Evolutionary conservation across 306 rosid genomes (phyloP).

Genomic region (Fragaria ananassa): DNA sequence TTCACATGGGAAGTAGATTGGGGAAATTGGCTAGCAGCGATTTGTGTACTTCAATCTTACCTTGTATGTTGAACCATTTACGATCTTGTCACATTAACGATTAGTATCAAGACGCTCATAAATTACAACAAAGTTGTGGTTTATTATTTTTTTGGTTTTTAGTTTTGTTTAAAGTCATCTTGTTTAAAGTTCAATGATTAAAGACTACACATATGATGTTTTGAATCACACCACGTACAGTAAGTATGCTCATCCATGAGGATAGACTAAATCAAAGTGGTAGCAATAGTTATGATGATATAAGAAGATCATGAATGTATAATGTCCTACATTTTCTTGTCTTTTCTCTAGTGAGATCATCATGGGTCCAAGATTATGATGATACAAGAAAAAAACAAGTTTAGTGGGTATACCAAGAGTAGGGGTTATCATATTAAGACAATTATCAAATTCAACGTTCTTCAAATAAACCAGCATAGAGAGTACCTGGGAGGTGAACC

Average conservation of each 20-base stretch:
- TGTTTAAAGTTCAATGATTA: neutral
- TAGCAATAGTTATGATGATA: neutral
- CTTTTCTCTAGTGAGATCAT: neutral
- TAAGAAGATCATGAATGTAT: neutral
- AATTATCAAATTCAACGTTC: neutral
- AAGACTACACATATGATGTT: neutral
- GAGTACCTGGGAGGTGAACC: no score
- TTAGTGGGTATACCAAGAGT: constrained; percentile 2
- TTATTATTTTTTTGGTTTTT: no score
- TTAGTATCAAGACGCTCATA: no score
- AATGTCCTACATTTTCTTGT: constrained; percentile 2
- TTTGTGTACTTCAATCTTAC: neutral
- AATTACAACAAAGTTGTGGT: no score
- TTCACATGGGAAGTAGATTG: neutral
- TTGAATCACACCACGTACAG: neutral
- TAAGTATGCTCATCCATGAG: neutral
- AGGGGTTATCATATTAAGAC: neutral
- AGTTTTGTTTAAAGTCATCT: neutral
- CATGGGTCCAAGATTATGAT: neutral
- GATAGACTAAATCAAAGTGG: neutral
- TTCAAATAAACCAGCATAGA: no score
- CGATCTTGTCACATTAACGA: neutral
- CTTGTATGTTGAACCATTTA: neutral
- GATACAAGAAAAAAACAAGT: neutral
- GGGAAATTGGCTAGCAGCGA: neutral